Conservation (phyloP, 495 filamentous ascomycete species). For the Massariosphaeria phaeospora region DNA sequence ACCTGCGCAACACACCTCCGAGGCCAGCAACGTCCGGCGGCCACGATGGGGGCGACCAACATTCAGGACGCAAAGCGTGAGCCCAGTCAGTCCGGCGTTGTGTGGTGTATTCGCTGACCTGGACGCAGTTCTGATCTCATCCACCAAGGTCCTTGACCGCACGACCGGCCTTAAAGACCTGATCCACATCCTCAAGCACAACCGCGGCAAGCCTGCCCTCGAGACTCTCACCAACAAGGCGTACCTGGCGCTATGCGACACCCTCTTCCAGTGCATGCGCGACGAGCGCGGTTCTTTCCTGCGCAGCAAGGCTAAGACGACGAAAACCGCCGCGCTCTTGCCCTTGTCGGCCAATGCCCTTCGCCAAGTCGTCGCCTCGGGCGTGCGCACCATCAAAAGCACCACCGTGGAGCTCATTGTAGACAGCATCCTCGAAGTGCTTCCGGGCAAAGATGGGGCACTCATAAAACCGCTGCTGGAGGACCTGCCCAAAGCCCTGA, state of each 20-base stretch:
- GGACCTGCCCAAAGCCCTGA: conserved; percentile 73
- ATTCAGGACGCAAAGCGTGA: conserved; percentile 28
- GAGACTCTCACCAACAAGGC: conserved; percentile 62
- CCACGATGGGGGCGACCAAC: conserved; percentile 12
- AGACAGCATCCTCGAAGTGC: conserved; percentile 73
- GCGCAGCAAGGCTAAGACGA: conserved; percentile 48
- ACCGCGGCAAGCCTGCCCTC: conserved; percentile 52
- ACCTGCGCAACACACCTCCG: neutral
- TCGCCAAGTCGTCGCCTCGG: conserved; percentile 63
- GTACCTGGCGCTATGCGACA: conserved; percentile 77
- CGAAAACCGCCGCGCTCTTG: conserved; percentile 53
- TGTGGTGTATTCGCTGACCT: neutral
- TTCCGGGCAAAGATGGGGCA: conserved; percentile 57
- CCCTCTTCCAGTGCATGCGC: conserved; percentile 64
- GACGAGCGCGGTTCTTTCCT: conserved; percentile 62
- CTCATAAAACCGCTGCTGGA: conserved; percentile 67
- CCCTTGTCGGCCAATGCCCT: conserved; percentile 66
- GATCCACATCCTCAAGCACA: conserved; percentile 58
- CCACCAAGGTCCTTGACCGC: conserved; percentile 28
- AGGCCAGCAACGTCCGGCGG: too few relatives aligned
- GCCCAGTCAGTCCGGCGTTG: neutral
- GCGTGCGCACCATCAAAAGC: conserved; percentile 59
- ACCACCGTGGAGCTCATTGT: conserved; percentile 74
- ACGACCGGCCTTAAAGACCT: conserved; percentile 48
- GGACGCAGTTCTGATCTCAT: conserved; percentile 25